Conservation (phyloP, 352 stramenopile genomes). For the Plasmopara muralis region DNA sequence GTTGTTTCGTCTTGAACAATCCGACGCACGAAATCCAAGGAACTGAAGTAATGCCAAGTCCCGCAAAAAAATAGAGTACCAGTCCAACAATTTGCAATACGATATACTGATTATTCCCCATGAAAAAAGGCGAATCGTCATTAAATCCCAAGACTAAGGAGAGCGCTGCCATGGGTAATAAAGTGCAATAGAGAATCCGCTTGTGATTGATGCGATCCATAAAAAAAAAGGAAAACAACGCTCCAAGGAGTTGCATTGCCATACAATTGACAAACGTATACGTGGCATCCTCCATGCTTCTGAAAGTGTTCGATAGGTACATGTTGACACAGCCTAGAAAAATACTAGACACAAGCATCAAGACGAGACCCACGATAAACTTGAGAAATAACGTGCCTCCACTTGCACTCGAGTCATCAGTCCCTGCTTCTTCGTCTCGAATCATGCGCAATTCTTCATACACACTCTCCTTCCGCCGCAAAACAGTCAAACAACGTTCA, state of each 20-base stretch:
- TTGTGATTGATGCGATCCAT: slow-evolving; percentile 76
- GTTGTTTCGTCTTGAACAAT: slow-evolving; percentile 60
- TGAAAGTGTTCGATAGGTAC: slow-evolving; percentile 61
- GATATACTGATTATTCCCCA: slow-evolving; percentile 45
- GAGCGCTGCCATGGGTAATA: slow-evolving; percentile 47
- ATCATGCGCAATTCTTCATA: slow-evolving; percentile 70
- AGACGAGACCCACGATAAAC: slow-evolving; percentile 53
- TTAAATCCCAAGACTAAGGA: slow-evolving; percentile 56
- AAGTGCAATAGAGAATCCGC: slow-evolving; percentile 60
- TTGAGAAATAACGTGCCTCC: slow-evolving; percentile 44
- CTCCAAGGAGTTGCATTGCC: slow-evolving; percentile 57
- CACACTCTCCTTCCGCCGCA: slow-evolving; percentile 73
- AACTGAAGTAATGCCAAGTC: slow-evolving; percentile 63
- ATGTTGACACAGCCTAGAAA: slow-evolving; percentile 65
- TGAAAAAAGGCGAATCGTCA: slow-evolving; percentile 39
- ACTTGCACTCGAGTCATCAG: slow-evolving; percentile 23
- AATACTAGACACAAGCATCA: slow-evolving; percentile 67
- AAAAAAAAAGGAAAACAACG: slow-evolving; percentile 81
- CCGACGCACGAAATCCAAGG: slow-evolving; percentile 69
- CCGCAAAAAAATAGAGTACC: slow-evolving; percentile 74
- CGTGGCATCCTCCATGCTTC: slow-evolving; percentile 48
- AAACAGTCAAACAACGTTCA: slow-evolving; percentile 58
- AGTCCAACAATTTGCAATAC: slow-evolving; percentile 67
- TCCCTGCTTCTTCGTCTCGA: slow-evolving; percentile 56
- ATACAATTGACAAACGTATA: slow-evolving; percentile 81